These are phyloP conservation scores for Sesbania bispinosa DNA, from an alignment of 306 rosid genomes.

Conservation along the genomic window DNA sequence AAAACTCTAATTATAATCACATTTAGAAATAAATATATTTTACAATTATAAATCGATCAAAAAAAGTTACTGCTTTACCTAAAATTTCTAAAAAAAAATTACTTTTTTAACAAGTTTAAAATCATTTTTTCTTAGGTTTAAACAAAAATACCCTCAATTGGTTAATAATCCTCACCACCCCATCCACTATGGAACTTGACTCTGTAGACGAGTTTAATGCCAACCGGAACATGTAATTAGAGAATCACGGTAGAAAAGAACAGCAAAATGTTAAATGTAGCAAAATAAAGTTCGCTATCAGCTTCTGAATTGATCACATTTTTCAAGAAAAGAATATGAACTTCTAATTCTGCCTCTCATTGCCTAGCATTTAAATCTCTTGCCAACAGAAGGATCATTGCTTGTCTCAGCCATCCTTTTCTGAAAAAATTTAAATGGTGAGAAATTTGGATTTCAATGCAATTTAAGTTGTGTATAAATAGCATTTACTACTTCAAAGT, in stretches of 20 bases:
- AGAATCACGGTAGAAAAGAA: neutral
- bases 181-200: too few species aligned
- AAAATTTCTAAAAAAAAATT: too few species aligned
- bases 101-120: too few species aligned
- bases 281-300: neutral
- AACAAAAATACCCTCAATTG: too few species aligned
- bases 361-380: slow-evolving; percentile 24
- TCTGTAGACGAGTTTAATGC: neutral
- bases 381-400: slow-evolving; percentile 26
- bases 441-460: neutral
- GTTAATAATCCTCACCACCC: too few species aligned
- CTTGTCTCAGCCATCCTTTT: slow-evolving; percentile 31
- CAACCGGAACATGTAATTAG: neutral
- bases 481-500: neutral
- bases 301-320: too few species aligned
- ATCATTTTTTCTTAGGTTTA: too few species aligned
- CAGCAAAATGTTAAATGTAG: slow-evolving; percentile 4
- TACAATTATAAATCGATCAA: too few species aligned
- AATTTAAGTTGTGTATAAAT: slow-evolving; percentile 1
- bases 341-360: slow-evolving; percentile 1
- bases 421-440: slow-evolving; percentile 14
- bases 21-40: too few species aligned
- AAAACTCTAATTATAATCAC: too few species aligned
- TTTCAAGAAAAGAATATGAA: neutral
- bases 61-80: too few species aligned